Evolutionary conservation across 345 rosid species (phyloP).

Genomic region (Streptanthus diversifolius): DNA sequence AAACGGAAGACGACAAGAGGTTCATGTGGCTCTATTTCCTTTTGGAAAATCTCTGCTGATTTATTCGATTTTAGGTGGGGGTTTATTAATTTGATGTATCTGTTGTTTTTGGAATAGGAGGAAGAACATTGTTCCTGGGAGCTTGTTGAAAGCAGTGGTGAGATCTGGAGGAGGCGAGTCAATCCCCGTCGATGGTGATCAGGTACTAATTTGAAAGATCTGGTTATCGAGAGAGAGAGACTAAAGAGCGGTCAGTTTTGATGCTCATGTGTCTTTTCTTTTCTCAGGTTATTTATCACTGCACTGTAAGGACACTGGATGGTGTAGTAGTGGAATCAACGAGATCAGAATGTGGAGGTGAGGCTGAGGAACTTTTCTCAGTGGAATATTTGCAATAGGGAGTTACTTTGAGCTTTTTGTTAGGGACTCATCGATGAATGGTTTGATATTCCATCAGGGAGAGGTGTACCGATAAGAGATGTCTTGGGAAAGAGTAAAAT

Average conservation of each 20-base stretch:
- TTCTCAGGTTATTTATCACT: slow-evolving; percentile 71
- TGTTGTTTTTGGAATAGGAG: slow-evolving; percentile 48
- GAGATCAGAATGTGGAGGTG: slow-evolving; percentile 71
- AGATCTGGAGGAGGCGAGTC: slow-evolving; percentile 90
- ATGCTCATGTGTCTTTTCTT: neutral
- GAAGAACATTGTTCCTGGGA: slow-evolving; percentile 80
- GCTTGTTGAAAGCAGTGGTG: slow-evolving; percentile 84
- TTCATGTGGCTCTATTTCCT: neutral
- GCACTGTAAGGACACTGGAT: slow-evolving; percentile 78
- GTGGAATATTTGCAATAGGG: neutral
- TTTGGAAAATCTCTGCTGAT: neutral
- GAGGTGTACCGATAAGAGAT: slow-evolving; percentile 65
- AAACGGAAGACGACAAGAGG: slow-evolving; percentile 39
- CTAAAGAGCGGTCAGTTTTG: neutral
- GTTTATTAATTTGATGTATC: neutral
- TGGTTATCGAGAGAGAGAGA: neutral
- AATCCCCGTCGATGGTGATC: slow-evolving; percentile 84
- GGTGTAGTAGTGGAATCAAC: slow-evolving; percentile 83
- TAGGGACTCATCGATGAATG: neutral
- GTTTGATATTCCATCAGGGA: slow-evolving; percentile 47
- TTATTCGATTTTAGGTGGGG: neutral
- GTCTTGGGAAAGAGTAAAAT: slow-evolving; percentile 91
- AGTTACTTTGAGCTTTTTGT: slow-evolving; percentile 1
- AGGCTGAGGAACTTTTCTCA: neutral
- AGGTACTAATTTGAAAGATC: slow-evolving; percentile 45